Evolutionary conservation across 169 alveolate species (phyloP).

Genomic region (Plasmodium chabaudi): DNA sequence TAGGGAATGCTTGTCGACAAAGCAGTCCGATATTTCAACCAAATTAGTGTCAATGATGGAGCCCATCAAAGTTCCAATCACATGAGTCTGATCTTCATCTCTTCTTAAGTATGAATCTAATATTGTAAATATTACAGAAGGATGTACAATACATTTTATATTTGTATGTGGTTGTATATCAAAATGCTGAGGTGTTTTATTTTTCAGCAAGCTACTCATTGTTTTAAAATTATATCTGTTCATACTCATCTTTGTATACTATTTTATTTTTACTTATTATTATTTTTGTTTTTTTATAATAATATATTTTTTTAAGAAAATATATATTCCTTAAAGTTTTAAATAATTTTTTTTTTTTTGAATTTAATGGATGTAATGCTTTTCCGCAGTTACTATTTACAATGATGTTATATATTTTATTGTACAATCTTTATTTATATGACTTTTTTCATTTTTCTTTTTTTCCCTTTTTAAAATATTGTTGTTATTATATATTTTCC

Average conservation of each 20-base stretch:
- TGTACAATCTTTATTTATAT: no score
- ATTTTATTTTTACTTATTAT: no score
- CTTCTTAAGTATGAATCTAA: conserved; percentile 92
- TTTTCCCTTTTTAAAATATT: no score
- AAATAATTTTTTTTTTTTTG: no score
- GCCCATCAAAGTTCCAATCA: conserved; percentile 93
- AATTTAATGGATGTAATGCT: no score
- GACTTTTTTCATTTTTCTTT: no score
- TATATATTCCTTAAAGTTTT: no score
- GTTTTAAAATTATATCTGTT: conserved; percentile 52
- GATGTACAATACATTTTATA: conserved; percentile 90
- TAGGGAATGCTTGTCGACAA: conserved; percentile 92
- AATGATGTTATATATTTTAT: no score
- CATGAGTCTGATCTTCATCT: conserved; percentile 91
- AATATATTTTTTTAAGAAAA: no score
- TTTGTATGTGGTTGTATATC: conserved; percentile 86
- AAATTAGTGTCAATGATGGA: conserved; percentile 89
- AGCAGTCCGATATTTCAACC: conserved; percentile 93
- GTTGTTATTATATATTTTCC: no score
- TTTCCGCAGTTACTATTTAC: no score
- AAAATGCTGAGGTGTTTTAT: conserved; percentile 85
- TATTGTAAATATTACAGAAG: conserved; percentile 91
- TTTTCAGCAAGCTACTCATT: conserved; percentile 44
- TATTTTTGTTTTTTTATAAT: no score
- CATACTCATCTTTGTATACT: conserved; percentile 42